phyloP scores from a whole-genome alignment of 306 rosid species.

The Luffa acutangula region DNA sequence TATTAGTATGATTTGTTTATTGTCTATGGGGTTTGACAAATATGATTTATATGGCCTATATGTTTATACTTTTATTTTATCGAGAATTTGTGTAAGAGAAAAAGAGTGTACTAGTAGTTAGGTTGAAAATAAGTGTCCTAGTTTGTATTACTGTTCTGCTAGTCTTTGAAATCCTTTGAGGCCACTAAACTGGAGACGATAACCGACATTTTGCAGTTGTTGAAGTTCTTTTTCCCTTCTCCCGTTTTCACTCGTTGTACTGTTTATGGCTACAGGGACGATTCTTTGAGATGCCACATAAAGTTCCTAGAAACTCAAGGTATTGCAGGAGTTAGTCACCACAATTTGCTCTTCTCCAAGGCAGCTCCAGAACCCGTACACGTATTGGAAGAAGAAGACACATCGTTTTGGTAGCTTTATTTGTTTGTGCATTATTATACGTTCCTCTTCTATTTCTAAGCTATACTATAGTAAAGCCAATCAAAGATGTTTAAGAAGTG shows the following conservation, averaged over 20 bases:
- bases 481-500: not conserved
- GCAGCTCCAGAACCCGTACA: slow-evolving; percentile 43
- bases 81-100: not conserved
- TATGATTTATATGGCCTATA: not conserved
- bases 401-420: slow-evolving; percentile 42
- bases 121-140: not conserved
- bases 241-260: not conserved
- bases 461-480: not conserved
- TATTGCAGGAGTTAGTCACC: slow-evolving; percentile 90
- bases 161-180: not conserved
- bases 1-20: not conserved
- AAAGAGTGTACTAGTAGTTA: not conserved
- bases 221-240: not conserved
- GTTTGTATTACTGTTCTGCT: not conserved
- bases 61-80: not conserved
- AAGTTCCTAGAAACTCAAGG: slow-evolving; percentile 61
- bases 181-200: not conserved
- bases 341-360: slow-evolving; percentile 85
- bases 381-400: slow-evolving; percentile 32
- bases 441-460: not conserved
- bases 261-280: slow-evolving; percentile 35
- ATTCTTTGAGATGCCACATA: slow-evolving; percentile 40
- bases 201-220: not conserved
- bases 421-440: not conserved
- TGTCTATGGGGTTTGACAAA: not conserved